Base-by-base conservation (phyloP, 148 eudicot species). In the Limonium bicolor region DNA sequence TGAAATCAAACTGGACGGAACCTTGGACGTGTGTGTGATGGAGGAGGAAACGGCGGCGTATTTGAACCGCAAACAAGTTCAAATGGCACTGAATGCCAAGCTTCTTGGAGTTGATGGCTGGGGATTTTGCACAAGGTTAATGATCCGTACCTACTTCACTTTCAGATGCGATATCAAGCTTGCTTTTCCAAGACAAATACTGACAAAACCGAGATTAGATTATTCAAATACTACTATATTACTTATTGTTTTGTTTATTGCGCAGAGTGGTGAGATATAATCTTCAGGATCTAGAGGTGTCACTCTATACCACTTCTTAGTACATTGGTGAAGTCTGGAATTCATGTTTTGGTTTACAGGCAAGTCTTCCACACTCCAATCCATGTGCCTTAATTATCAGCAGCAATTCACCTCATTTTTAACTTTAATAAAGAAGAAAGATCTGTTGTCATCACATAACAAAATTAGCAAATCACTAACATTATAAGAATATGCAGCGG, bases 11-110 rank as follows among this genome's bases (percentile, higher is more conserved):
- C 23, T 22, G 5, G n/a, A 17, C 6, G n/a, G 11, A 4, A 20
- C 16, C 13, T 0, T 21, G 4, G 48, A 84, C 58, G 79, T 71
- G 4, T 87, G 96, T 29, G 55, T 71, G 27, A n/a, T n/a, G n/a
- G 69, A 55, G 53, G 77, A 79, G 27, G 76, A 79, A 56, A 76
- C 80, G 3, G 31, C 52, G 6, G 48, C 3, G 10, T 82, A 87
- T 58, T 45, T 82, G 47, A 87, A 82, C 39, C 55, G 75, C 25
- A 45, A 62, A 36, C 94, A 87, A 28, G 94, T 87, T 26, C 82
- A 82, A 29, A 60, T 58, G 39, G 76, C 85, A 26, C 58, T 87
- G 27, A 61, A 87, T 43, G 96, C 88, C 7, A 63, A 55, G 10
- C 82, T 77, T 59, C 54, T 69, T 41, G 81, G 81, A 18, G 60